These are phyloP conservation scores for Amylostereum areolatum DNA, from an alignment of 1,284 basidiomycete genomes.

Conservation along the genomic window DNA sequence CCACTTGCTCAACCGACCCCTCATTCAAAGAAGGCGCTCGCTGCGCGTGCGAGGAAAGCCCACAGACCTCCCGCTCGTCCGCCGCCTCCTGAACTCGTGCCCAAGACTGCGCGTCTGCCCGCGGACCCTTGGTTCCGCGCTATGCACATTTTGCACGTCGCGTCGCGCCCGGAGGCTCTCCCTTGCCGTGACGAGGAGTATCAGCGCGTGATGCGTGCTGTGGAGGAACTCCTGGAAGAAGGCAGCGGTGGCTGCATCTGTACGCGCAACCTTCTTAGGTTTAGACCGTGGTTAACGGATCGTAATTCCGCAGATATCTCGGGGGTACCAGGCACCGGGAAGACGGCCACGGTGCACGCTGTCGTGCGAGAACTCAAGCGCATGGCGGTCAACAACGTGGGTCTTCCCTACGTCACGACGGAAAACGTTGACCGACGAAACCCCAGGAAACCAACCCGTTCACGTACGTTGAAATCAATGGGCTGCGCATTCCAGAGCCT, in stretches of 20 bases:
- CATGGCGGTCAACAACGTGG: conserved; percentile 75
- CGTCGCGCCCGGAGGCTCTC: conserved; percentile 84
- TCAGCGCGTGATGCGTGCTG: conserved; percentile 66
- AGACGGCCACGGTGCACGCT: conserved; percentile 96
- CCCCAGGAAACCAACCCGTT: conserved; percentile 85
- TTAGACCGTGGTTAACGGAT: not conserved
- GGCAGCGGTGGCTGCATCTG: conserved; percentile 95
- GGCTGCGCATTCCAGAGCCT: conserved; percentile 87
- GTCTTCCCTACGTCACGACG: conserved; percentile 17
- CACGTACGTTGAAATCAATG: conserved; percentile 98
- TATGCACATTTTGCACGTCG: conserved; percentile 89
- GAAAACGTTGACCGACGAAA: not conserved
- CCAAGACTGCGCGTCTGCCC: conserved; percentile 36
- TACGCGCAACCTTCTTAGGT: conserved; percentile 34
- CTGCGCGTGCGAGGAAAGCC: conserved; percentile 30
- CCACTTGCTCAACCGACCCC: conserved; percentile 53
- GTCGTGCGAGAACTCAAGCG: conserved; percentile 84
- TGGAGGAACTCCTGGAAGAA: conserved; percentile 86
- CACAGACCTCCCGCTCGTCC: conserved; percentile 27
- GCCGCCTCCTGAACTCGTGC: conserved; percentile 26
- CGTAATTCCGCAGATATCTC: conserved; percentile 71
- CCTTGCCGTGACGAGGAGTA: conserved; percentile 92
- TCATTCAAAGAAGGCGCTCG: conserved; percentile 58
- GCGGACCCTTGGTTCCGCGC: conserved; percentile 78
- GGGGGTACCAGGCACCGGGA: conserved; percentile 96